A percentile compares a stretch with the other conserved stretches of the same genome.
These are phyloP conservation scores for Inosperma sp. DNA, from an alignment of 768 basidiomycete genomes.

Conservation along the genomic window DNA sequence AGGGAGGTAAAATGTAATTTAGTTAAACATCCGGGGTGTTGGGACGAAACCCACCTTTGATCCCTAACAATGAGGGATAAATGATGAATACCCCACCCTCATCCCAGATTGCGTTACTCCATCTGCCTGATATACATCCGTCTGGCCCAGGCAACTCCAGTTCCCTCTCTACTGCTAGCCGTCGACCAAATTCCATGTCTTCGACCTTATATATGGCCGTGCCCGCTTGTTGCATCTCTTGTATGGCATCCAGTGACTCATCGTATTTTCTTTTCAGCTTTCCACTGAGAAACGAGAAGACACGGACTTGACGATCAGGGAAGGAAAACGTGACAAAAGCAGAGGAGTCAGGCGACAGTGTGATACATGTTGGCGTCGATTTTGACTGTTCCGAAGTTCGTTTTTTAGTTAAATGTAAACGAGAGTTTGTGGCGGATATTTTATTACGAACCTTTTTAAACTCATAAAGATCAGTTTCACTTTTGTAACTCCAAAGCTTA, in stretches of 20 bases:
- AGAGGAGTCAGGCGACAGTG: conserved; percentile 82
- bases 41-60: conserved; percentile 58
- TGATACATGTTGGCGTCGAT: conserved; percentile 86
- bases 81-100: conserved; percentile 93
- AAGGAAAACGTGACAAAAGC: conserved; percentile 92
- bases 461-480: conserved; percentile 89
- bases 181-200: conserved; percentile 98
- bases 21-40: not conserved
- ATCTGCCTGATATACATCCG: conserved; percentile 65
- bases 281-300: conserved; percentile 88
- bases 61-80: conserved; percentile 89
- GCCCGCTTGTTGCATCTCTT: conserved; percentile 99
- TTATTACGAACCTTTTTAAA: conserved; percentile 80
- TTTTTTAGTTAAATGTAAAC: not conserved
- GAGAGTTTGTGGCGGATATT: not conserved
- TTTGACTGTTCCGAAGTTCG: conserved; percentile 59
- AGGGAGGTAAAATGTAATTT: not conserved
- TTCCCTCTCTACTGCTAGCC: conserved; percentile 90
- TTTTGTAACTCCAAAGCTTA: conserved; percentile 88
- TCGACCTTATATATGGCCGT: conserved; percentile 90
- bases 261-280: conserved; percentile 93
- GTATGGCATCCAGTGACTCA: conserved; percentile 86
- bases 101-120: conserved; percentile 94
- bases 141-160: conserved; percentile 79
- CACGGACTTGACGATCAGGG: conserved; percentile 88